phyloP scores from a whole-genome alignment of 306 rosid genomes.

The Citrullus colocynthis region DNA sequence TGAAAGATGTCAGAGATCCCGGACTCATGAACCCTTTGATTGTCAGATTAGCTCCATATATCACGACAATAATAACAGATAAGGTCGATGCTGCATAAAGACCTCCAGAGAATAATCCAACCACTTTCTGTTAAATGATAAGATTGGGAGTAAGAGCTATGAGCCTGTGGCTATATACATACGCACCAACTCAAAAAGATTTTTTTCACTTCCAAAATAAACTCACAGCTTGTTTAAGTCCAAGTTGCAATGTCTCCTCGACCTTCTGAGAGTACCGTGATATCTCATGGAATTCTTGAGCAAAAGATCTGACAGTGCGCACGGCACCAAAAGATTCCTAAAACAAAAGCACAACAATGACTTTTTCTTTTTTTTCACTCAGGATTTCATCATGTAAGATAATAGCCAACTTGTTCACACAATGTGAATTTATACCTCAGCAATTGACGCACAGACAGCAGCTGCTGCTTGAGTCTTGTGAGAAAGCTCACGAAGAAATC shows the following conservation, averaged over 20 bases:
- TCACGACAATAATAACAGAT: slow-evolving; percentile 56
- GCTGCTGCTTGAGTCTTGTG: slow-evolving; percentile 84
- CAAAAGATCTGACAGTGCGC: slow-evolving; percentile 74
- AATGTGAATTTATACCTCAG: slow-evolving; percentile 36
- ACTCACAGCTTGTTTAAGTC: slow-evolving; percentile 78
- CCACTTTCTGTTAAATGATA: slow-evolving; percentile 37
- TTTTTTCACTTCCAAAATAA: background rate
- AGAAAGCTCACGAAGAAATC: slow-evolving; percentile 68
- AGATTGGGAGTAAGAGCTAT: background rate
- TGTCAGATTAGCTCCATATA: slow-evolving; percentile 74
- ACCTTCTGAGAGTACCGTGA: slow-evolving; percentile 68
- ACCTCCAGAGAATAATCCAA: slow-evolving; percentile 72
- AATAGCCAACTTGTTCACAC: background rate
- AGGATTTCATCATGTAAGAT: background rate
- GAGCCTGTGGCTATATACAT: background rate
- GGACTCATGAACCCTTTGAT: slow-evolving; percentile 56
- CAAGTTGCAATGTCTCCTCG: slow-evolving; percentile 53
- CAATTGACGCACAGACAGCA: slow-evolving; percentile 68
- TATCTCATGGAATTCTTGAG: slow-evolving; percentile 54
- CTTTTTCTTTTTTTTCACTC: background rate
- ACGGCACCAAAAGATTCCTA: slow-evolving; percentile 83
- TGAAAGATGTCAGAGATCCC: slow-evolving; percentile 73
- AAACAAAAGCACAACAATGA: background rate
- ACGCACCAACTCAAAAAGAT: slow-evolving; percentile 1
- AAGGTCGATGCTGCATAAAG: slow-evolving; percentile 69